phyloP scores from a whole-genome alignment of 2,329 filamentous ascomycete species.

The Celoporthe dispersa region DNA sequence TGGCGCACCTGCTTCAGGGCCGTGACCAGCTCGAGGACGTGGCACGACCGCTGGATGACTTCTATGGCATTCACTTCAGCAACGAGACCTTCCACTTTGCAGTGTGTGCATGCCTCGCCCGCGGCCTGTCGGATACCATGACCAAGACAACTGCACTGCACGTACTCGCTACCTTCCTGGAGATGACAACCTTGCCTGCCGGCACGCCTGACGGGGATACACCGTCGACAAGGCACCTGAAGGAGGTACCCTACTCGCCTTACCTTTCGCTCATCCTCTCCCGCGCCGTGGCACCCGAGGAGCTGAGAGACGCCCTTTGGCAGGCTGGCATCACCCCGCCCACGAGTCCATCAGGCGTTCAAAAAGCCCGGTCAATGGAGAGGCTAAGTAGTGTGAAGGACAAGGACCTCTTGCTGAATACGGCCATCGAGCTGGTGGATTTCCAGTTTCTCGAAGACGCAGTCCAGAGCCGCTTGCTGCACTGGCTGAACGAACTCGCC shows the following conservation, averaged over 20 bases:
- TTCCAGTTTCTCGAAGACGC: slow-evolving; percentile 68
- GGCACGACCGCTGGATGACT: slow-evolving; percentile 64
- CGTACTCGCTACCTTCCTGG: slow-evolving; percentile 65
- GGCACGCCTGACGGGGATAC: slow-evolving; percentile 35
- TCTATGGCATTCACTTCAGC: slow-evolving; percentile 68
- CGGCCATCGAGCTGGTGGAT: slow-evolving; percentile 67
- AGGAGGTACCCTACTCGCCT: slow-evolving; percentile 51
- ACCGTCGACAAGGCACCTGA: slow-evolving; percentile 33
- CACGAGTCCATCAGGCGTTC: slow-evolving; percentile 43
- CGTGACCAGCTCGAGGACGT: slow-evolving; percentile 65
- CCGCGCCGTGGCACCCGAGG: slow-evolving; percentile 59
- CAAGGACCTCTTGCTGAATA: slow-evolving; percentile 65
- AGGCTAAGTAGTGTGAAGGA: slow-evolving; percentile 57
- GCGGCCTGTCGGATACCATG: slow-evolving; percentile 65
- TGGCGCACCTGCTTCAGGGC: slow-evolving; percentile 63
- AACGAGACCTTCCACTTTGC: slow-evolving; percentile 70
- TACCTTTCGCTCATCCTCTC: slow-evolving; percentile 66
- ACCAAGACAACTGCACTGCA: slow-evolving; percentile 63
- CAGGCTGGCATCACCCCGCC: slow-evolving; percentile 57
- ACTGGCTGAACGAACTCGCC: slow-evolving; percentile 64
- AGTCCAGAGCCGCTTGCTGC: slow-evolving; percentile 61
- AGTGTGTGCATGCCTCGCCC: slow-evolving; percentile 65
- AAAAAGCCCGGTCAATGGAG: slow-evolving; percentile 47
- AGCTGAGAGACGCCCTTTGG: slow-evolving; percentile 67
- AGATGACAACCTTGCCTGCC: slow-evolving; percentile 50